Percentiles rank a stretch among this genome's conserved stretches.
Conservation (phyloP, 225 moss, liverwort and hornwort species). For the Anthoceros angustus region DNA sequence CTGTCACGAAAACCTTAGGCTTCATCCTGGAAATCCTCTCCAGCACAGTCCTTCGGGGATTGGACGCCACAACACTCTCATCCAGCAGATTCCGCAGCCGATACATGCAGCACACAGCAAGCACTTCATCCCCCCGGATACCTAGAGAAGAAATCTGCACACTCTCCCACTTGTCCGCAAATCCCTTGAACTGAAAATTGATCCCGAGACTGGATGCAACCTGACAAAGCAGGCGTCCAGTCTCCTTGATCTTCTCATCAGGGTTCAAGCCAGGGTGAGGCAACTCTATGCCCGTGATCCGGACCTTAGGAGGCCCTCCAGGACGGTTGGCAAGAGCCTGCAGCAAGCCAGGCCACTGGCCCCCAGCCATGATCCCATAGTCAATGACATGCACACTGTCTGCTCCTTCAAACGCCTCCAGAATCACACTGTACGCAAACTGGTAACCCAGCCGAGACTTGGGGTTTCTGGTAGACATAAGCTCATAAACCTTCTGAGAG, state of each 20-base stretch:
- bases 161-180: slow-evolving; percentile 79
- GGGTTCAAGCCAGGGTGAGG: slow-evolving; percentile 63
- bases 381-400: slow-evolving; percentile 50
- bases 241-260: slow-evolving; percentile 51
- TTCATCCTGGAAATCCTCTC: slow-evolving; percentile 60
- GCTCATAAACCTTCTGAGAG: slow-evolving; percentile 41
- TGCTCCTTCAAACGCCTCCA: slow-evolving; percentile 40
- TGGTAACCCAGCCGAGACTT: slow-evolving; percentile 41
- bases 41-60: slow-evolving; percentile 60
- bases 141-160: slow-evolving; percentile 54
- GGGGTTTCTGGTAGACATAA: slow-evolving; percentile 50
- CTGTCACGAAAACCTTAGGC: slow-evolving; percentile 67
- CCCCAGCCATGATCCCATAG: slow-evolving; percentile 57
- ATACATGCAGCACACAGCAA: slow-evolving; percentile 60
- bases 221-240: slow-evolving; percentile 49
- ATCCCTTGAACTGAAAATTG: slow-evolving; percentile 64
- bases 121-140: slow-evolving; percentile 57
- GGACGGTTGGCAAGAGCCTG: slow-evolving; percentile 34
- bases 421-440: slow-evolving; percentile 32
- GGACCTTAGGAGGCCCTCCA: slow-evolving; percentile 57
- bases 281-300: slow-evolving; percentile 74
- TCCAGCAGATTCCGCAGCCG: slow-evolving; percentile 62
- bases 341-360: slow-evolving; percentile 75
- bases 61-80: slow-evolving; percentile 82
- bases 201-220: slow-evolving; percentile 46